These are phyloP conservation scores for Cladosporium phlei DNA, from an alignment of 2,329 filamentous ascomycete genomes.

Conservation along the genomic window DNA sequence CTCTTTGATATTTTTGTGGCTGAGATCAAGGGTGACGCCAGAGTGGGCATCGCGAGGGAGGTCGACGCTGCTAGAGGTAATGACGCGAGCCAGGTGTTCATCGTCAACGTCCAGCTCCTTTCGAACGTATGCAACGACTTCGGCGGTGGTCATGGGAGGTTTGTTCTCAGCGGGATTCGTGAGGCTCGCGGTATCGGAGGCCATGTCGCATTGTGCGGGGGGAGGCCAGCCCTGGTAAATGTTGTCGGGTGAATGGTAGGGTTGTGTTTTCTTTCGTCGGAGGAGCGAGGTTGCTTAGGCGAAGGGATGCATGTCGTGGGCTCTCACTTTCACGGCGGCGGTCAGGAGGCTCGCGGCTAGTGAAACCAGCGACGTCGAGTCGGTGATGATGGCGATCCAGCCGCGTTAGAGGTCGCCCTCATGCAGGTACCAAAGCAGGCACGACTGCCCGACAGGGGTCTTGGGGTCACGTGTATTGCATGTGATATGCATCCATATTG, in stretches of 20 bases:
- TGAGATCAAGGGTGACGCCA: conserved; percentile 73
- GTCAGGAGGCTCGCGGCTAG: neutral
- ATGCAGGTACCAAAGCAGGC: no score
- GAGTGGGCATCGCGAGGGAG: conserved; percentile 37
- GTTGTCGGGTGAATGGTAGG: conserved; percentile 1
- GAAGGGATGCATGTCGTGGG: conserved; percentile 6
- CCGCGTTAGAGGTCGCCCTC: no score
- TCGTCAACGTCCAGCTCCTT: conserved; percentile 31
- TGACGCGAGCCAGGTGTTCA: conserved; percentile 29
- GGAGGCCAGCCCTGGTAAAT: conserved; percentile 4
- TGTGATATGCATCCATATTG: no score
- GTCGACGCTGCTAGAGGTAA: conserved; percentile 21
- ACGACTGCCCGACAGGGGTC: no score
- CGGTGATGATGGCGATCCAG: no score
- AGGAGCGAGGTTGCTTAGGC: neutral
- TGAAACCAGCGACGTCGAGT: no score
- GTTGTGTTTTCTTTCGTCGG: conserved; percentile 10
- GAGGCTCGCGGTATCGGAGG: conserved; percentile 19
- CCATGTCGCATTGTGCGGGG: conserved; percentile 27
- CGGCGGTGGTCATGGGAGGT: conserved; percentile 24
- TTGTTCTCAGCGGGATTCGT: conserved; percentile 16
- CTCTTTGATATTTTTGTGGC: conserved; percentile 66
- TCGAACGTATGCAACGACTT: conserved; percentile 28
- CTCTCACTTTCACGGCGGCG: neutral
- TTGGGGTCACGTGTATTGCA: no score